Evolutionary conservation across 805 yeast species (phyloP), one percentile per base, ranked within the genome.

Genomic region (Candida patagonica): DNA sequence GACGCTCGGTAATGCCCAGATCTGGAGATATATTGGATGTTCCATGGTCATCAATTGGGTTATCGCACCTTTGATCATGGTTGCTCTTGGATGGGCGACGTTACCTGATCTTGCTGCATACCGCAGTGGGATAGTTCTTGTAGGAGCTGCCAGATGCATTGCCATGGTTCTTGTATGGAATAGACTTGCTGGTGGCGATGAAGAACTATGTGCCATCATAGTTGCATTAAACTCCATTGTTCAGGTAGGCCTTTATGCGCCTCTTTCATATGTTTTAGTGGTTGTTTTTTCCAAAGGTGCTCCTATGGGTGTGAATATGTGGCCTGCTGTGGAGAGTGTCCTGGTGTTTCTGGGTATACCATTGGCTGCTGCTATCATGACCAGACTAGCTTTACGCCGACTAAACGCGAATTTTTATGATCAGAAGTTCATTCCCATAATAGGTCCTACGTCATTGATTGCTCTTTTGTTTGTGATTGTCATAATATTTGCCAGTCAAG

Each of bases 91-190:
- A 1, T 74, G 80, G 80, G 49, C 68, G 31, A 62, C 66, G 0
- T 47, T 75, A 35, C 70, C 70, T 41, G 70, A 73, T 41, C 49
- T 63, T 37, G 57, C 57, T 6, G 80, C 71, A 40, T 70, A 69
- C 41, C 57, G 80, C 30, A 60, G 56, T 30, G 80, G 80, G 1
- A 62, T 75, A n/a, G 71, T 75, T 23, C 66, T 75, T 70, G 71
- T 75, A 34, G 80, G 80, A 1, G 42, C 71, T 26, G 80, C 78
- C 5, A 56, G 80, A 42, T 74, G 80, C 51, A 73, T 74, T 46
- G 80, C 80, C 17, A 74, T 75, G 80, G 80, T 74, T 1, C 55
- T 75, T 37, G 53, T 74, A 21, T 74, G 80, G 80, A 74, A 70
- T 49, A 66, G 70, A 23, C 58, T 75, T 13, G 74, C 78, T 2